phyloP scores from a whole-genome alignment of 257 asterid genomes.

The Solanum paucissectum region DNA sequence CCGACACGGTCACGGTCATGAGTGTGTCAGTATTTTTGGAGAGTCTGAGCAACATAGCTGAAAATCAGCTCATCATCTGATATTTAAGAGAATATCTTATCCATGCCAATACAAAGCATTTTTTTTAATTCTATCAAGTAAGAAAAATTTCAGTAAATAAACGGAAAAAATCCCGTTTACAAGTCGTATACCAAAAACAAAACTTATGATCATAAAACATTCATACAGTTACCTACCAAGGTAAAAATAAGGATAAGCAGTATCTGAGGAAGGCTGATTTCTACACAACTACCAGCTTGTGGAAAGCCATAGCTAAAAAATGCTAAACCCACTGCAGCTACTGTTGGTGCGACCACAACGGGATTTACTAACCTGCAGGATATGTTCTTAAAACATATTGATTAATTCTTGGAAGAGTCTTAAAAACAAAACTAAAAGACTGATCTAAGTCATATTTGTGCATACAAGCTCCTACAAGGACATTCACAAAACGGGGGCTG shows the following conservation, averaged over 20 bases:
- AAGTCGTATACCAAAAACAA: background rate
- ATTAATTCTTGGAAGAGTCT: background rate
- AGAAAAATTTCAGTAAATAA: background rate
- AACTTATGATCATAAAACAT: background rate
- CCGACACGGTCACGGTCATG: background rate
- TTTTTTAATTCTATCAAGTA: background rate
- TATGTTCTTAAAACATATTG: background rate
- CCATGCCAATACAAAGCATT: background rate
- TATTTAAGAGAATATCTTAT: background rate
- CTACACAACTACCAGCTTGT: slow-evolving; percentile 93
- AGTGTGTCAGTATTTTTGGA: background rate
- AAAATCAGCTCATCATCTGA: background rate
- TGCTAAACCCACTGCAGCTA: slow-evolving; percentile 87
- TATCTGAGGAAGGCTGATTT: slow-evolving; percentile 85
- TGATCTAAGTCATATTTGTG: background rate
- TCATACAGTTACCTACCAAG: slow-evolving; percentile 48
- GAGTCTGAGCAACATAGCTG: background rate
- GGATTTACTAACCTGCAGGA: slow-evolving; percentile 83
- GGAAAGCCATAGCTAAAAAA: slow-evolving; percentile 96
- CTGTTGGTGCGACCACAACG: slow-evolving; percentile 90
- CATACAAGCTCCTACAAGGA: background rate
- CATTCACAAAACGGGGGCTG: background rate
- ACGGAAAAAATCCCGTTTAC: background rate
- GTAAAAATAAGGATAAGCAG: slow-evolving; percentile 75
- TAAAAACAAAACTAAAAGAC: background rate